A percentile compares a stretch with the other conserved stretches of the same genome.
Conservation (phyloP, 176 grass and related monocot species). For the Triticum urartu region DNA sequence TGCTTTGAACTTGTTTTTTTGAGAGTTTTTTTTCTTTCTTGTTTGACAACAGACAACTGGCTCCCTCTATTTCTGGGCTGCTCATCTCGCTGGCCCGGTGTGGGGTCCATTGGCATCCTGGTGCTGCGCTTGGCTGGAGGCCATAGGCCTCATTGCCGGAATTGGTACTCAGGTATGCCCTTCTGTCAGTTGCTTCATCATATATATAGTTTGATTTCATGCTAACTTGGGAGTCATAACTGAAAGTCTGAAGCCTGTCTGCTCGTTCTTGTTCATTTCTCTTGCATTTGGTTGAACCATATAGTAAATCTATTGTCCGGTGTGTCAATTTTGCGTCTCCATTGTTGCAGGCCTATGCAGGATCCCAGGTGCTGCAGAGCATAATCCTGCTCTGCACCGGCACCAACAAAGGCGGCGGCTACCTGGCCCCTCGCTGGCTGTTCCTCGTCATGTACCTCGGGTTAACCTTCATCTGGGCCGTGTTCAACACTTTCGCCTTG, state of each 20-base stretch:
- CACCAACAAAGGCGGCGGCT: conserved; percentile 86
- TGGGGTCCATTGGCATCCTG: conserved; percentile 97
- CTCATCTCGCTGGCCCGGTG: conserved; percentile 84
- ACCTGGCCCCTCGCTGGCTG: conserved; percentile 69
- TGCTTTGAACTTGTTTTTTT: neutral
- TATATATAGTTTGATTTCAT: neutral
- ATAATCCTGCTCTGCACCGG: conserved; percentile 89
- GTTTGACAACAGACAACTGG: conserved; percentile 78
- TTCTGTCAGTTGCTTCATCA: neutral
- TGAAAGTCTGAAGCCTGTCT: neutral
- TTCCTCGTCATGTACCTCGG: conserved; percentile 88
- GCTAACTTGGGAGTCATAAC: no score
- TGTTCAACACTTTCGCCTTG: conserved; percentile 95
- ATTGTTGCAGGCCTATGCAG: conserved; percentile 73
- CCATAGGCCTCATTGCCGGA: conserved; percentile 92
- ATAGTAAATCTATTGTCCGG: neutral
- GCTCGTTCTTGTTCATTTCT: neutral
- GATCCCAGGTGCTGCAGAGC: conserved; percentile 81
- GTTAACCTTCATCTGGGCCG: conserved; percentile 84
- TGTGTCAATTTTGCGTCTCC: neutral
- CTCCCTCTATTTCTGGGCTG: conserved; percentile 97
- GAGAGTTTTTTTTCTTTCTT: neutral
- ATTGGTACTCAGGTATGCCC: conserved; percentile 88
- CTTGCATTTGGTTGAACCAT: neutral
- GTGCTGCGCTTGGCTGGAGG: conserved; percentile 99